Conservation (phyloP, 2,329 filamentous ascomycete genomes). For the Penicillium polonicum region DNA sequence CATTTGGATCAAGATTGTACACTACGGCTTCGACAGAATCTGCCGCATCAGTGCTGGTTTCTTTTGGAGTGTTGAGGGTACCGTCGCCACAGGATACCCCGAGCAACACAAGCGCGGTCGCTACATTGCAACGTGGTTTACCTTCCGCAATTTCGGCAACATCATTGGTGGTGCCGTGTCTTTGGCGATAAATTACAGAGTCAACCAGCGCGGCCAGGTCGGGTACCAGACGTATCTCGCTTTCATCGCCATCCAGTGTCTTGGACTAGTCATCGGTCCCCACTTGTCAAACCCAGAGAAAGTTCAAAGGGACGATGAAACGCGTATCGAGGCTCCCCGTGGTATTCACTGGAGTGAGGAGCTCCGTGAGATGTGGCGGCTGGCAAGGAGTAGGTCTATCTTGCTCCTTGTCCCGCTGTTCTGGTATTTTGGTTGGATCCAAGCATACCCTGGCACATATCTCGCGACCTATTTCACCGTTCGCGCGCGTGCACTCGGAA, state of each 20-base stretch:
- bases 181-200: conserved; percentile 47
- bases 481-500: conserved; percentile 40
- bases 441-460: conserved; percentile 46
- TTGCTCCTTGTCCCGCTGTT: conserved; percentile 41
- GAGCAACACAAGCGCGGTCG: conserved; percentile 22
- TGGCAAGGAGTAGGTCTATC: conserved; percentile 35
- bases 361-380: conserved; percentile 38
- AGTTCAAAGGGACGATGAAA: conserved; percentile 47
- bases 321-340: conserved; percentile 30
- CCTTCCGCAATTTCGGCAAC: conserved; percentile 43
- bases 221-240: conserved; percentile 43
- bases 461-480: conserved; percentile 47
- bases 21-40: too few relatives aligned
- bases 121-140: conserved; percentile 41
- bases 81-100: conserved; percentile 44
- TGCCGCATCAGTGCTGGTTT: conserved; percentile 41
- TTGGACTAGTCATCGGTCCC: conserved; percentile 45
- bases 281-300: conserved; percentile 48
- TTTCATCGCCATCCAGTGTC: conserved; percentile 50
- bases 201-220: conserved; percentile 30
- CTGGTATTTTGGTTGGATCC: conserved; percentile 33
- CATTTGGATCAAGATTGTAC: too few relatives aligned
- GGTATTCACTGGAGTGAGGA: conserved; percentile 31
- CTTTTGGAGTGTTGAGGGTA: conserved; percentile 46
- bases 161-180: conserved; percentile 54